Base-by-base conservation (phyloP, 2,329 filamentous ascomycete genomes). In the Samsoniella hepiali region DNA sequence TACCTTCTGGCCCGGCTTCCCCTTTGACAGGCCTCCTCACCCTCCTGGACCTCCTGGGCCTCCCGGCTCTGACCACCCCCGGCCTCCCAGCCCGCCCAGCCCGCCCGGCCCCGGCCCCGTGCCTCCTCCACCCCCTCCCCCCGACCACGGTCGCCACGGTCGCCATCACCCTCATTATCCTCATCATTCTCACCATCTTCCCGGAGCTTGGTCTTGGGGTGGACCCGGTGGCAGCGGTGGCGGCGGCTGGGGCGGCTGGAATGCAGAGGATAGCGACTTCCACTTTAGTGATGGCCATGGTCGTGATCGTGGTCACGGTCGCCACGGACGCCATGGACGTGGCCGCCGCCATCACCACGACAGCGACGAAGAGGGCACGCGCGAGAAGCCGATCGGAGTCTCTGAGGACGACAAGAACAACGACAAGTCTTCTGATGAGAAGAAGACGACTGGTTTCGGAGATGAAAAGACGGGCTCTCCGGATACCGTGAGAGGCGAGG, bases 381-480 rank as follows among this genome's bases (percentile, higher is more conserved):
- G 64, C 27, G 69, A 67, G 22, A 68, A 65, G 45, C 69, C 67
- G 27, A 67, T 66, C 45, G 68, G 66, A 29, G 59, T 61, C 22
- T 66, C 63, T 50, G 65, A 67, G 11, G 69, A 69, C 50, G 68
- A 69, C 40, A 72, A 67, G 63, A 63, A 63, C 61, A 50, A 63
- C 61, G 44, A 62, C 62, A 53, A 65, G 58, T 47, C 49, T 29
- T 65, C 62, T 34, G 71, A 73, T 2, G 69, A 69, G 34, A 66
- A 70, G n/a, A 64, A 64, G 53, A 64, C 2, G 6, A 38, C 31
- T 10, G 1, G 67, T 29, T 58, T 65, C 57, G 67, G 72, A 50
- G 68, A 70, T 22, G 74, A 76, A 51, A 77, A 72, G 69, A 72
- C 73, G n/a, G 68, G 69, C 50, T 72, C 75, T 22, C 69, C 76